Conservation (phyloP, 495 filamentous ascomycete genomes). For the Aspergillus leporis region DNA sequence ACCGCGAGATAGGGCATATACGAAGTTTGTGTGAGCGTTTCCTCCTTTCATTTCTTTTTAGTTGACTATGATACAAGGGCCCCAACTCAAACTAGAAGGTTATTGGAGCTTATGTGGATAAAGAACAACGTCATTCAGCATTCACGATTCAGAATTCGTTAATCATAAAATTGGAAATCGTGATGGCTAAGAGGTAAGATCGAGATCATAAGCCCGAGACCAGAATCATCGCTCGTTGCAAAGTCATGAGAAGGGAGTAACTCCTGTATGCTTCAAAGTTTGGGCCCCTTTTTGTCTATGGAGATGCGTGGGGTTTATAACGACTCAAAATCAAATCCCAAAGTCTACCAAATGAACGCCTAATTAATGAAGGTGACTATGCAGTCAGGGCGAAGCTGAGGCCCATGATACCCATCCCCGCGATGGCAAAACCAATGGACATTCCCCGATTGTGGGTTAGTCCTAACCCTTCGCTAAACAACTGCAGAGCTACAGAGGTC, state of each 20-base stretch:
- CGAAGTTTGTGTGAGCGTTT: too few relatives aligned
- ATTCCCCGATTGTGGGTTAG: slow-evolving; percentile 77
- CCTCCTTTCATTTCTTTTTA: too few relatives aligned
- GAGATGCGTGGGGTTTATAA: background rate
- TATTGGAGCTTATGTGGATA: too few relatives aligned
- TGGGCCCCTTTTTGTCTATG: background rate
- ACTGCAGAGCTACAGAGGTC: slow-evolving; percentile 84
- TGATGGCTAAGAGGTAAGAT: background rate
- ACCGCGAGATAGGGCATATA: too few relatives aligned
- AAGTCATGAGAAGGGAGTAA: slow-evolving; percentile 4
- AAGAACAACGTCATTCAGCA: background rate
- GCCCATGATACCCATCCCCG: slow-evolving; percentile 88
- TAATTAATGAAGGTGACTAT: slow-evolving; percentile 15
- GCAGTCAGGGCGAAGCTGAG: slow-evolving; percentile 82
- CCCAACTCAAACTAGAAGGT: too few relatives aligned
- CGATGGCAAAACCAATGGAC: slow-evolving; percentile 81
- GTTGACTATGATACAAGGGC: too few relatives aligned
- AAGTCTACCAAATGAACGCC: slow-evolving; percentile 2
- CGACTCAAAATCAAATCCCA: background rate
- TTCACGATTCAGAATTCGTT: background rate
- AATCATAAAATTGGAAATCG: background rate
- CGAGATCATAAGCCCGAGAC: slow-evolving; percentile 3
- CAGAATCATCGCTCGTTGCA: slow-evolving; percentile 12
- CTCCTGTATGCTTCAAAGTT: slow-evolving; percentile 2
- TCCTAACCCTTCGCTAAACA: slow-evolving; percentile 83